phyloP scores from a whole-genome alignment of 768 basidiomycete genomes.

The Rhodotorula graminis region DNA sequence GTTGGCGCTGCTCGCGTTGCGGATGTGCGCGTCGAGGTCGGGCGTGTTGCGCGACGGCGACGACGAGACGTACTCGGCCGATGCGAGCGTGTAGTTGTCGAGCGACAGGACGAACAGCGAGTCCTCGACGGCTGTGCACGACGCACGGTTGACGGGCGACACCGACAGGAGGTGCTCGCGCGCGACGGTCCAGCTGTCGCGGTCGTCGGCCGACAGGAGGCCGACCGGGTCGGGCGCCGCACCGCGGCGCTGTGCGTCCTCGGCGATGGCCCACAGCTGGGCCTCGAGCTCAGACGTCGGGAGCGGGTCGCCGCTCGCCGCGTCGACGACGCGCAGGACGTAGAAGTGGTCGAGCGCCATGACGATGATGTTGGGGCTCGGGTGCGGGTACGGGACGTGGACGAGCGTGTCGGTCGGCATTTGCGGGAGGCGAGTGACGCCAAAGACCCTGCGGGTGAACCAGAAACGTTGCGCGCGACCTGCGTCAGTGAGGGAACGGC shows the following conservation, averaged over 20 bases:
- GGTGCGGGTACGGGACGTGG: constrained; percentile 52
- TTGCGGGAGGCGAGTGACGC: constrained; percentile 69
- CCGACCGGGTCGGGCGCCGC: constrained; percentile 55
- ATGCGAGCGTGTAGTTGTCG: constrained; percentile 62
- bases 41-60: constrained; percentile 35
- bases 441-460: constrained; percentile 55
- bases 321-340: constrained; percentile 62
- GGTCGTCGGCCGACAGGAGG: constrained; percentile 68
- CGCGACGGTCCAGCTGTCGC: constrained; percentile 77
- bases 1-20: constrained; percentile 62
- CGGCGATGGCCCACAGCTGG: constrained; percentile 52
- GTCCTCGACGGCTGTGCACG: constrained; percentile 62
- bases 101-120: constrained; percentile 75
- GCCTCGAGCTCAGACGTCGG: constrained; percentile 52
- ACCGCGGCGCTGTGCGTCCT: constrained; percentile 58
- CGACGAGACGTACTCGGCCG: constrained; percentile 29
- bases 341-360: constrained; percentile 76
- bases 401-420: constrained; percentile 62
- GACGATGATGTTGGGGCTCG: constrained; percentile 59
- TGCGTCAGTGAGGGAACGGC: constrained; percentile 15
- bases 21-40: constrained; percentile 67
- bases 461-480: constrained; percentile 41
- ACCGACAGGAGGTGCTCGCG: constrained; percentile 63
- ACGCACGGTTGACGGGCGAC: constrained; percentile 61
- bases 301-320: constrained; percentile 54